phyloP scores from a whole-genome alignment of 2,329 filamentous ascomycete species.

The Penicillium sp. region DNA sequence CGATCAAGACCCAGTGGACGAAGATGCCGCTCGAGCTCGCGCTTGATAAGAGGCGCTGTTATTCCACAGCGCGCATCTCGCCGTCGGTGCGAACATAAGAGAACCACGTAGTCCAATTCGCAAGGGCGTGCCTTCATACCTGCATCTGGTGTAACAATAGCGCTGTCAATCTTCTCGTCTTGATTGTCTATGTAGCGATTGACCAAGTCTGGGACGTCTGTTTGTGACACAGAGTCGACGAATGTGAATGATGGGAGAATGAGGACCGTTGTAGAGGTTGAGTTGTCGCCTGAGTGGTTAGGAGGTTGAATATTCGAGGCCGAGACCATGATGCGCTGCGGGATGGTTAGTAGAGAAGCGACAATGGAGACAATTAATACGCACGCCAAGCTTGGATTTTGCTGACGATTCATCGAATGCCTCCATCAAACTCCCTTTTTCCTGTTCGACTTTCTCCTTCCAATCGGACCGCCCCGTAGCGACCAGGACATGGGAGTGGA shows the following conservation, averaged over 20 bases:
- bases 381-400: conserved; percentile 66
- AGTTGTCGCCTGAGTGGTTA: conserved; percentile 9
- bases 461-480: conserved; percentile 41
- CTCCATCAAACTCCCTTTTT: conserved; percentile 53
- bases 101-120: conserved; percentile 76
- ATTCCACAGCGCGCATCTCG: conserved; percentile 90
- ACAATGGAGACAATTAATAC: conserved; percentile 3
- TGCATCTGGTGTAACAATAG: conserved; percentile 39
- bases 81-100: conserved; percentile 85
- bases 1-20: conserved; percentile 74
- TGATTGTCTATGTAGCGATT: conserved; percentile 62
- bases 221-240: conserved; percentile 72
- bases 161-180: conserved; percentile 34
- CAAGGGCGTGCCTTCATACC: conserved; percentile 56
- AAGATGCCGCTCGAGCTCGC: conserved; percentile 80
- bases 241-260: conserved; percentile 79
- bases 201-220: conserved; percentile 63
- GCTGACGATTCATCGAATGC: conserved; percentile 47
- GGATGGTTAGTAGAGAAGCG: not conserved
- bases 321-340: conserved; percentile 36
- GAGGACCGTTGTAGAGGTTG: conserved; percentile 62
- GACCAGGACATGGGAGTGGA: conserved; percentile 36
- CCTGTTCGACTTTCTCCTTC: conserved; percentile 34
- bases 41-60: conserved; percentile 75
- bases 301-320: conserved; percentile 33